These are phyloP conservation scores for Diutina siamensis DNA, from an alignment of 1,139 yeast species.

Conservation along the genomic window DNA sequence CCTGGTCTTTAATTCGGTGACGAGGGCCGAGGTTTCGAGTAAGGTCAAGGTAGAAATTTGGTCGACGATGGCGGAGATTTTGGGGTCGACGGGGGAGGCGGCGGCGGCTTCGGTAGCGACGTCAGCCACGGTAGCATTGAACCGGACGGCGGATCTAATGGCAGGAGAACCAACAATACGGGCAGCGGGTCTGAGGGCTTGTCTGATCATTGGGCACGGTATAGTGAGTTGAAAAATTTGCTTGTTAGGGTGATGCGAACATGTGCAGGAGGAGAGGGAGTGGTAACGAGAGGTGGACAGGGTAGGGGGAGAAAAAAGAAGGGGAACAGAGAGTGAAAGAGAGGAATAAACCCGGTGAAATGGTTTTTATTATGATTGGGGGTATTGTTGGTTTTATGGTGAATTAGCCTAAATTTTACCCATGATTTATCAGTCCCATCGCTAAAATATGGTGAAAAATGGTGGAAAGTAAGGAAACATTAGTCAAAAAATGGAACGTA, in stretches of 20 bases:
- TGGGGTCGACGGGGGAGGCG: slow-evolving; percentile 56
- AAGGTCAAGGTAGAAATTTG: slow-evolving; percentile 82
- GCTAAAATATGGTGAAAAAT: too few species aligned
- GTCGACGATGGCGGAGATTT: slow-evolving; percentile 78
- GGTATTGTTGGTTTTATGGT: too few species aligned
- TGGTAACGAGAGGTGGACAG: not conserved
- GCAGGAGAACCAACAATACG: not conserved
- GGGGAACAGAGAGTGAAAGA: too few species aligned
- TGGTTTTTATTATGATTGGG: too few species aligned
- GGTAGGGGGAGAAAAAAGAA: not conserved
- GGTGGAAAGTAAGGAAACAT: too few species aligned
- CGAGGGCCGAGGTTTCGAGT: slow-evolving; percentile 79
- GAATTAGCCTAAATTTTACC: too few species aligned
- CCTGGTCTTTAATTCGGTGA: slow-evolving; percentile 71
- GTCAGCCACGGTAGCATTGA: slow-evolving; percentile 23
- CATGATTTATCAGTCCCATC: too few species aligned
- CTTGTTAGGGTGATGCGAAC: slow-evolving; percentile 5
- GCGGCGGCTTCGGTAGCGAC: slow-evolving; percentile 32
- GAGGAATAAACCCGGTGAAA: too few species aligned
- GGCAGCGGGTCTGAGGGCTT: slow-evolving; percentile 5
- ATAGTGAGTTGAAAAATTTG: slow-evolving; percentile 14
- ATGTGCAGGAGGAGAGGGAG: not conserved
- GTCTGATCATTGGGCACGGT: slow-evolving; percentile 9
- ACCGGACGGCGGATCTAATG: slow-evolving; percentile 26
- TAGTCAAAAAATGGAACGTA: too few species aligned